Evolutionary conservation across 306 rosid genomes (phyloP).

Genomic region (Parietaria judaica): DNA sequence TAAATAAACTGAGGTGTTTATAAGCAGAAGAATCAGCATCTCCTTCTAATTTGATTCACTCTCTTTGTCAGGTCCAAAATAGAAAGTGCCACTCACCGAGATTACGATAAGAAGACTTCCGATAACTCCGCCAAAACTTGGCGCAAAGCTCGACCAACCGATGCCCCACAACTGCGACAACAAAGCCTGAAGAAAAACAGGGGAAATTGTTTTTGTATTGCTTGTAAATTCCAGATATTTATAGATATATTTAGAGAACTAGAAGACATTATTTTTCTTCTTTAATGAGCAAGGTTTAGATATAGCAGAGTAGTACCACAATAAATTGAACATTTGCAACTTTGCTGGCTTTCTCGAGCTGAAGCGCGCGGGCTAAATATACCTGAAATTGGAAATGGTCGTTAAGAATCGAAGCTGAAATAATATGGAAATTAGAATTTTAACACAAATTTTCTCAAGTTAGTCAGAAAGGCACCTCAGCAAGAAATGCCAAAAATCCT

Average conservation of each 20-base stretch:
- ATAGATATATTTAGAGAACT: too few relatives aligned
- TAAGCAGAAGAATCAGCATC: constrained; percentile 8
- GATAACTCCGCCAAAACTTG: constrained; percentile 42
- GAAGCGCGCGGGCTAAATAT: constrained; percentile 68
- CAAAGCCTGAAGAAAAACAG: constrained; percentile 43
- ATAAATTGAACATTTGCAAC: constrained; percentile 48
- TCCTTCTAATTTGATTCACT: constrained; percentile 22
- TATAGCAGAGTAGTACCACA: constrained; percentile 35
- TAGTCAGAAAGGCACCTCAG: constrained; percentile 49
- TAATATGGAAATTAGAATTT: not conserved
- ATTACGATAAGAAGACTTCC: constrained; percentile 52
- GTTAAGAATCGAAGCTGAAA: constrained; percentile 2
- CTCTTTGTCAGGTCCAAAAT: constrained; percentile 72
- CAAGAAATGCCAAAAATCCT: constrained; percentile 59
- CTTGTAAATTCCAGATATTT: too few relatives aligned
- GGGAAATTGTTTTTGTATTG: not conserved
- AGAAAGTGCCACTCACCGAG: constrained; percentile 57
- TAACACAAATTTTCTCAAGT: not conserved
- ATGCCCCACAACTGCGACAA: constrained; percentile 53
- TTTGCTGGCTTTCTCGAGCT: constrained; percentile 75
- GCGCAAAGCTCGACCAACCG: constrained; percentile 30
- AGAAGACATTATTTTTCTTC: too few relatives aligned
- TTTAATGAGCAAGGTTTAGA: not conserved
- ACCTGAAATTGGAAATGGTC: constrained; percentile 34
- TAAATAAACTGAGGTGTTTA: not conserved